Base-by-base conservation (phyloP, 2,329 filamentous ascomycete species). In the Fusarium chlamydosporum region DNA sequence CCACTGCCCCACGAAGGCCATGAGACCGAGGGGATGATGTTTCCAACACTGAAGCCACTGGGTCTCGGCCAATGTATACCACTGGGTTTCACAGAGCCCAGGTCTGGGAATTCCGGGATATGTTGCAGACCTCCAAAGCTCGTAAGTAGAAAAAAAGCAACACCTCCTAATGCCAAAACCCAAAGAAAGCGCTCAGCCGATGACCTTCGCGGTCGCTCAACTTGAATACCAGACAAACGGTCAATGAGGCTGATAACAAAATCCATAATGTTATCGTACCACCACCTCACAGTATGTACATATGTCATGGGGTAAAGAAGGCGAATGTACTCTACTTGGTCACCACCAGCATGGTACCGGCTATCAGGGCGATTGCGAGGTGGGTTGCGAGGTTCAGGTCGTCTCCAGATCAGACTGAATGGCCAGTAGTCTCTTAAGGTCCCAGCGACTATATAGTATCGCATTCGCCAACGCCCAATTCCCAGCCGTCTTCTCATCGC, bases 231-330 rank as follows among this genome's bases (percentile, higher is more conserved):
- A 7, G 52, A 56, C 33, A 75, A 4, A 26, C 41, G 46, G 31
- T 75, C 65, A 3, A 75, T 46, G 18, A 71, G 26, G n/a, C 29
- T 35, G 43, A 71, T 29, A 7, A 72, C 23, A 18, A 55, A 51
- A 35, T 77, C 68, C 54, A 73, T 68, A 23, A 66, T 47, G 16
- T 41, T 47, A 16, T 72, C 68, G 15, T 75, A 38, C 7, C 73
- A 9, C 74, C 74, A 76, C 16, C 58, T 61, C 16, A 76, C 13
- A 6, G 68, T 65, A 18, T 73, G 56, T 2, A 79, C 7, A 31
- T 79, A 79, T 7, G 76, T 78, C 56, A 72, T 67, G 1, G 78
- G 79, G 29, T 78, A 73, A 6, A 78, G 47, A 4, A 79, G 61
- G 18, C 70, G 70, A 65, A 71, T 70, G 68, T 74, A 76, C 34